phyloP scores from a whole-genome alignment of 441 rosid species.

The Brassica hybrid region DNA sequence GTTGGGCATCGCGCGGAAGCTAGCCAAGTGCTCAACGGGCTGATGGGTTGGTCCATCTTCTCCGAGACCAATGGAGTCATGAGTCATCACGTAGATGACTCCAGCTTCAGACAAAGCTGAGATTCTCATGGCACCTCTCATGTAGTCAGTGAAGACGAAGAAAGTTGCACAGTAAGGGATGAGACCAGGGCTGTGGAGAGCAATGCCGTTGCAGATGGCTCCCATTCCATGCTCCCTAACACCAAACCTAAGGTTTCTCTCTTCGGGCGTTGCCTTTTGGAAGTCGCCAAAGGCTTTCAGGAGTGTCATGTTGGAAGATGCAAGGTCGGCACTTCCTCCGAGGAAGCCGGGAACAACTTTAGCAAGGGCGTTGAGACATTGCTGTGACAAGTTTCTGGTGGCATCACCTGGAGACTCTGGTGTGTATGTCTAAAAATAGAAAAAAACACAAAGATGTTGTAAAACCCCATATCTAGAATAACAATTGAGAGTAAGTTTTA shows the following conservation, averaged over 20 bases:
- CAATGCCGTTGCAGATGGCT: slow-evolving; percentile 61
- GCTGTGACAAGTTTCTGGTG: slow-evolving; percentile 65
- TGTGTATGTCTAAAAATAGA: slow-evolving; percentile 52
- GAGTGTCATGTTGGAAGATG: slow-evolving; percentile 69
- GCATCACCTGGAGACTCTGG: slow-evolving; percentile 65
- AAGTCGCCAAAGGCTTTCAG: slow-evolving; percentile 61
- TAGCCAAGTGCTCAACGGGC: slow-evolving; percentile 61
- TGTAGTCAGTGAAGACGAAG: slow-evolving; percentile 70
- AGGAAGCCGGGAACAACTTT: slow-evolving; percentile 63
- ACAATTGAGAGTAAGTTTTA: slow-evolving; percentile 29
- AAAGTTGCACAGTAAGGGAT: slow-evolving; percentile 70
- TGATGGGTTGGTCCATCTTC: slow-evolving; percentile 73
- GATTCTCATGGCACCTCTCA: slow-evolving; percentile 69
- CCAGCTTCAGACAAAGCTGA: slow-evolving; percentile 62
- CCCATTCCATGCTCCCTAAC: slow-evolving; percentile 70
- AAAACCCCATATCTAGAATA: background rate
- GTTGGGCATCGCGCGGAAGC: slow-evolving; percentile 74
- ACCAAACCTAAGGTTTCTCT: slow-evolving; percentile 62
- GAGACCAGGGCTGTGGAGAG: slow-evolving; percentile 59
- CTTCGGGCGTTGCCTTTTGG: slow-evolving; percentile 64
- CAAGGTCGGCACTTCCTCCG: slow-evolving; percentile 72
- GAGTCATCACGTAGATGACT: slow-evolving; percentile 69
- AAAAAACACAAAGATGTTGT: slow-evolving; percentile 16
- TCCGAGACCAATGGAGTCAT: slow-evolving; percentile 67
- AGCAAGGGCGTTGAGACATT: slow-evolving; percentile 63